Percentiles rank a stretch among this genome's conserved stretches.
Evolutionary conservation across 2,329 filamentous ascomycete genomes (phyloP).

Genomic region (Botrytis tulipae): DNA sequence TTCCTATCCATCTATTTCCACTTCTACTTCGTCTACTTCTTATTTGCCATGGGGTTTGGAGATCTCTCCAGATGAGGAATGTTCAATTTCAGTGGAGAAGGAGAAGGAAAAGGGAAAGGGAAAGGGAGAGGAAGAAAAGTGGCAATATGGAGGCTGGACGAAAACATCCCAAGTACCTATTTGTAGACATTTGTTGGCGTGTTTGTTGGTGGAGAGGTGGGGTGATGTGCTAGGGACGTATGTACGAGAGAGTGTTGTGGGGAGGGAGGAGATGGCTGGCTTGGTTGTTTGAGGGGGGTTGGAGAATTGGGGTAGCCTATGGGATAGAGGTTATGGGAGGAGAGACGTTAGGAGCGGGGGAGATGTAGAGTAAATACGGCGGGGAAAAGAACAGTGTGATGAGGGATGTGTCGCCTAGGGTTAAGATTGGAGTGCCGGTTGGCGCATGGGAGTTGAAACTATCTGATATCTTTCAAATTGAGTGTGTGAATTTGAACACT

Average conservation of each 20-base stretch:
- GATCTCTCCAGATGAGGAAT: neutral
- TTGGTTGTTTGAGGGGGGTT: conserved; percentile 44
- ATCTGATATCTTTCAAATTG: no score
- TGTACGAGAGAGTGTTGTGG: conserved; percentile 54
- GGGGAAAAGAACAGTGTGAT: neutral
- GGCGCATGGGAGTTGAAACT: neutral
- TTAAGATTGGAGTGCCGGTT: neutral
- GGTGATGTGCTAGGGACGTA: conserved; percentile 53
- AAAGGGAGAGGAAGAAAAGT: conserved; percentile 19
- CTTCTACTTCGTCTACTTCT: neutral
- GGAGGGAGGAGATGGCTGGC: conserved; percentile 69
- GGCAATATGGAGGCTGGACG: conserved; percentile 49
- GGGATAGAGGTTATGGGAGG: neutral
- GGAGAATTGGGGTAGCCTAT: conserved; percentile 14
- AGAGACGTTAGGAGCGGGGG: conserved; percentile 43
- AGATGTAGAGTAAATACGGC: neutral
- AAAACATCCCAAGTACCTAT: conserved; percentile 49
- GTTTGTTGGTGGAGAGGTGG: conserved; percentile 70
- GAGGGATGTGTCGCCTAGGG: neutral
- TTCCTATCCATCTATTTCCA: no score
- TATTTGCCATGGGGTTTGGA: neutral
- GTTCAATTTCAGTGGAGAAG: no score
- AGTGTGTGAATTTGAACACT: neutral
- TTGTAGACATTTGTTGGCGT: conserved; percentile 90
- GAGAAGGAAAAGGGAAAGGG: conserved; percentile 13